Conservation (phyloP, 2,329 filamentous ascomycete genomes). For the Colletotrichum cordylinicola region DNA sequence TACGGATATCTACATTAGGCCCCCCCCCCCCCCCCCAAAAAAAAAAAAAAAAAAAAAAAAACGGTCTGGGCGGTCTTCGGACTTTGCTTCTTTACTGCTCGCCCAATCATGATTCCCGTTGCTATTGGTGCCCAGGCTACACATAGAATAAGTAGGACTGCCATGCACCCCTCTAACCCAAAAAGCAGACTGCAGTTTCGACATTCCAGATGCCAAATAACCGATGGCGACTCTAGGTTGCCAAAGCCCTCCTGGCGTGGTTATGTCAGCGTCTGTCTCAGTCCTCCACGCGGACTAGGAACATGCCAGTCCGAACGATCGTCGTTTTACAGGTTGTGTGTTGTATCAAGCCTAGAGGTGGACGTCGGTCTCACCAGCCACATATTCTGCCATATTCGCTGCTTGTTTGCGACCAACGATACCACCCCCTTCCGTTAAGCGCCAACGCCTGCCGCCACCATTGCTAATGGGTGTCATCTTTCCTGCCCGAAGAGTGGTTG, state of each 20-base stretch:
- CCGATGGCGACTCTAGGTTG: too few relatives aligned
- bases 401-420: neutral
- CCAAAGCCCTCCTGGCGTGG: too few relatives aligned
- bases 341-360: neutral
- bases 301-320: neutral
- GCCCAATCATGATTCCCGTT: too few relatives aligned
- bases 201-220: too few relatives aligned
- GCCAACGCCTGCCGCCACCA: neutral
- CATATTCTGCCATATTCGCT: neutral
- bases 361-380: neutral
- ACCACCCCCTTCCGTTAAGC: neutral
- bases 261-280: too few relatives aligned
- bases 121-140: too few relatives aligned
- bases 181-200: too few relatives aligned
- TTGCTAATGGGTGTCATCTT: neutral
- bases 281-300: too few relatives aligned
- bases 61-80: neutral
- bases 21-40: too few relatives aligned
- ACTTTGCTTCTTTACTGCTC: neutral
- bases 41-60: neutral
- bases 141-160: too few relatives aligned
- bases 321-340: neutral
- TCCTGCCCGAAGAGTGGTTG: neutral
- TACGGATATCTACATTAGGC: neutral
- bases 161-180: too few relatives aligned